phyloP scores from a whole-genome alignment of 148 eudicot genomes.

The Persicaria maculosa region DNA sequence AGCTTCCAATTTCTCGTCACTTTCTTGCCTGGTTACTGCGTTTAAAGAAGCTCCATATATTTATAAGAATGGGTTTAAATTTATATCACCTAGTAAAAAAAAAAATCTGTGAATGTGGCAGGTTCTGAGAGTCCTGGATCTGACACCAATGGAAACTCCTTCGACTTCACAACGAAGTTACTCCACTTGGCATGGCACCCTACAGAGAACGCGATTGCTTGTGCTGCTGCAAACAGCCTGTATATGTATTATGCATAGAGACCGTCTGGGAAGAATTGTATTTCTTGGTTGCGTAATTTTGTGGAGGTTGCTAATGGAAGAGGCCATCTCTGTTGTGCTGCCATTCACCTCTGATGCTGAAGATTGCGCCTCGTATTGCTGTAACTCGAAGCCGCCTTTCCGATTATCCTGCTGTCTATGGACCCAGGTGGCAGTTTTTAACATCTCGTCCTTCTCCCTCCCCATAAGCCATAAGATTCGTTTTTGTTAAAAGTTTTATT shows the following conservation, averaged over 20 bases:
- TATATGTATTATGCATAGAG: constrained; percentile 70
- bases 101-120: constrained; percentile 13
- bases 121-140: constrained; percentile 51
- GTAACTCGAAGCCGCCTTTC: neutral
- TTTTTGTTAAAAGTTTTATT: constrained; percentile 19
- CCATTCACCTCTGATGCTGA: constrained; percentile 3
- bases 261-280: constrained; percentile 11
- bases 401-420: neutral
- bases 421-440: constrained; percentile 10
- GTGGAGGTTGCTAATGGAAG: constrained; percentile 27
- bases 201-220: constrained; percentile 59
- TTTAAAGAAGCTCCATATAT: neutral
- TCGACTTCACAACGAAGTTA: constrained; percentile 64
- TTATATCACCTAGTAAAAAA: neutral
- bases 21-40: neutral
- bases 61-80: neutral
- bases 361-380: neutral
- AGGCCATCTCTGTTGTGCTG: constrained; percentile 13
- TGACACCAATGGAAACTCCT: constrained; percentile 66
- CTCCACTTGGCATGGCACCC: constrained; percentile 83
- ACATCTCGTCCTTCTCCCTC: constrained; percentile 3
- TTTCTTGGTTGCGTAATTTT: constrained; percentile 14
- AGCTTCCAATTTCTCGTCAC: neutral
- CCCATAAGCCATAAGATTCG: constrained; percentile 11
- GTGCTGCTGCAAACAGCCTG: constrained; percentile 86